Percentiles rank a stretch among this genome's conserved stretches.
Evolutionary conservation across 164 flowering plant genomes (phyloP).

Genomic region (Annona cherimola): DNA sequence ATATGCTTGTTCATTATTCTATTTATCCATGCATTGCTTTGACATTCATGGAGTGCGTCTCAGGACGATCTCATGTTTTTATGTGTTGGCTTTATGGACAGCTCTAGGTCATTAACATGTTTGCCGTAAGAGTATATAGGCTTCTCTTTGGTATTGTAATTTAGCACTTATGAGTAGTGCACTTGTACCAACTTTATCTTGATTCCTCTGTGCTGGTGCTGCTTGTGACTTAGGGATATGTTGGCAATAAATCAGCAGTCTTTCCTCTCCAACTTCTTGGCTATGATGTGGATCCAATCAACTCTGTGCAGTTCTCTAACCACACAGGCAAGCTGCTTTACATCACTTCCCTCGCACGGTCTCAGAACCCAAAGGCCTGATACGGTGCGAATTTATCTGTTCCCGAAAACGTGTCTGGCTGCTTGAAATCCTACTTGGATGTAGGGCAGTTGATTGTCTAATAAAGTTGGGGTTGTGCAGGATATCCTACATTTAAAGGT

Average conservation of each 20-base stretch:
- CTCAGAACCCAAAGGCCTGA: conserved; percentile 42
- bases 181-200: not conserved
- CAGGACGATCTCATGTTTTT: not conserved
- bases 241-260: conserved; percentile 97
- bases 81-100: not conserved
- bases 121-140: not conserved
- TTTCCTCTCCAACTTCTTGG: conserved; percentile 97
- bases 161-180: not conserved
- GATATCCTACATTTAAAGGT: conserved; percentile 96
- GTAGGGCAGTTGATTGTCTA: conserved; percentile 16
- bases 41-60: not conserved
- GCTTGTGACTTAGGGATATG: conserved; percentile 66
- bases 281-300: conserved; percentile 95
- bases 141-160: not conserved
- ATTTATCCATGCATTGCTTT: no score
- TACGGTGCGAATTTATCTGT: conserved; percentile 40
- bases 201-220: not conserved
- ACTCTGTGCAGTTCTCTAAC: conserved; percentile 98
- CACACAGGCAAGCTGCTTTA: conserved; percentile 97
- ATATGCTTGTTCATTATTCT: not conserved
- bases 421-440: conserved; percentile 23
- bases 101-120: not conserved
- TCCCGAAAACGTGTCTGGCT: conserved; percentile 31
- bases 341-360: conserved; percentile 35
- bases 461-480: conserved; percentile 40